Conservation (phyloP, 345 rosid species). For the Salix dunnii region DNA sequence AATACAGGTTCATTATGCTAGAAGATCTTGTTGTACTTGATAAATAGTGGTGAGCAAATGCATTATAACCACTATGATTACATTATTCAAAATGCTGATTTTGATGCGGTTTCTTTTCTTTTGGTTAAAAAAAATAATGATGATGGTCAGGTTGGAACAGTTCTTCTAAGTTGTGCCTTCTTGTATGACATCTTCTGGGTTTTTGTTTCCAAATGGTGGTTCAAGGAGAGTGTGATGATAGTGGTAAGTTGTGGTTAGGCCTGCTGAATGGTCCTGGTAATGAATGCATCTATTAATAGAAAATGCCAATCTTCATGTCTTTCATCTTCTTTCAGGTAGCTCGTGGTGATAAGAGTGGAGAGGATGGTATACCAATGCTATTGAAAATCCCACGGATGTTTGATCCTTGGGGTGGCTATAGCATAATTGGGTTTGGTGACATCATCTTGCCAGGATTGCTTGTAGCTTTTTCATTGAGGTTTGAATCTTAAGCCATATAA, state of each 20-base stretch:
- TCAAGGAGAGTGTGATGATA: slow-evolving; percentile 98
- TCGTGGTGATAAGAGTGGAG: slow-evolving; percentile 93
- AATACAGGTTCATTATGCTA: background rate
- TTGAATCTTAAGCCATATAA: slow-evolving; percentile 14
- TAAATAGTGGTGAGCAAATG: background rate
- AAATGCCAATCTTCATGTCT: background rate
- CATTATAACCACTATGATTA: background rate
- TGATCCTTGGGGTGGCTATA: slow-evolving; percentile 99
- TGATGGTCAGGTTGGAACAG: slow-evolving; percentile 76
- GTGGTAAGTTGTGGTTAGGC: slow-evolving; percentile 57
- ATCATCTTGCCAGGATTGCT: slow-evolving; percentile 90
- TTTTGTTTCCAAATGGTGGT: slow-evolving; percentile 89
- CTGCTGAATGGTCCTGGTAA: background rate
- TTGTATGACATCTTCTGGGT: slow-evolving; percentile 99
- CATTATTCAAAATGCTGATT: background rate
- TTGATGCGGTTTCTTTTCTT: background rate
- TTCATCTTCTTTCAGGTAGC: slow-evolving; percentile 60
- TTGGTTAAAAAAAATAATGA: slow-evolving; percentile 13
- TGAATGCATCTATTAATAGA: background rate
- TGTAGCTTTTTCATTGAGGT: slow-evolving; percentile 93
- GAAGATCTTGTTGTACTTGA: background rate
- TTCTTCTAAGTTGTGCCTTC: slow-evolving; percentile 92
- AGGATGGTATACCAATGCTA: slow-evolving; percentile 95
- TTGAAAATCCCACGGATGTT: slow-evolving; percentile 92
- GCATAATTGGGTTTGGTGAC: slow-evolving; percentile 97